These are phyloP conservation scores for Cyberlindnera xylosilytica DNA, from an alignment of 805 yeast species.

Conservation along the genomic window DNA sequence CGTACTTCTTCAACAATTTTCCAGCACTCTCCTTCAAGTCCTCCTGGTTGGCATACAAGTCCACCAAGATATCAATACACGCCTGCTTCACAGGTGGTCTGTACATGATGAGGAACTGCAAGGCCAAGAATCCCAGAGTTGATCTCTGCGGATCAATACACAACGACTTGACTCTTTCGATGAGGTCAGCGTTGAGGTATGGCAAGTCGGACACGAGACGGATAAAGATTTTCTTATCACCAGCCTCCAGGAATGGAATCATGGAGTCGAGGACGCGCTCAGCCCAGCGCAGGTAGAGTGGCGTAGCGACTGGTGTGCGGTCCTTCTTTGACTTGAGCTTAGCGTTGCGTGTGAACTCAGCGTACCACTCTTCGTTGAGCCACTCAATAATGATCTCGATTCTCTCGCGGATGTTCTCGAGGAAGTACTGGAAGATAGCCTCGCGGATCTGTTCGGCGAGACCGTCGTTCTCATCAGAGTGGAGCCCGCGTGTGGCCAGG, in stretches of 20 bases:
- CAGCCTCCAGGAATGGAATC: constrained; percentile 79
- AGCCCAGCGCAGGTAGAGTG: constrained; percentile 67
- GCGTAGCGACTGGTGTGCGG: constrained; percentile 32
- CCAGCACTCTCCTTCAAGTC: constrained; percentile 46
- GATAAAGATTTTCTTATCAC: constrained; percentile 76
- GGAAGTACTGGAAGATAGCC: constrained; percentile 67
- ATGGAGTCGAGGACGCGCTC: constrained; percentile 69
- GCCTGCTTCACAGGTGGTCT: constrained; percentile 74
- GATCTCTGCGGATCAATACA: constrained; percentile 84
- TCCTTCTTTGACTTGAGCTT: constrained; percentile 24
- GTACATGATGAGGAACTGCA: constrained; percentile 82
- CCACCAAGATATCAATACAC: constrained; percentile 48
- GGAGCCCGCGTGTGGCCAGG: constrained; percentile 78
- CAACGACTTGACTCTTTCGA: constrained; percentile 63
- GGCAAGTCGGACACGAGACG: constrained; percentile 88
- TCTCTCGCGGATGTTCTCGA: constrained; percentile 67
- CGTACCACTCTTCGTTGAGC: constrained; percentile 94
- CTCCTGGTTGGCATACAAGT: constrained; percentile 46
- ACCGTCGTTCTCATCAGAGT: constrained; percentile 31
- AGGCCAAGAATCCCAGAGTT: constrained; percentile 74
- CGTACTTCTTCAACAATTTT: constrained; percentile 46
- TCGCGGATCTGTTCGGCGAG: constrained; percentile 63
- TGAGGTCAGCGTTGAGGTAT: constrained; percentile 56
- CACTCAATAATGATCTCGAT: constrained; percentile 81
- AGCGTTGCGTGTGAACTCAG: constrained; percentile 39